phyloP scores from a whole-genome alignment of 2,329 filamentous ascomycete species.

The Colletotrichum simmondsii region DNA sequence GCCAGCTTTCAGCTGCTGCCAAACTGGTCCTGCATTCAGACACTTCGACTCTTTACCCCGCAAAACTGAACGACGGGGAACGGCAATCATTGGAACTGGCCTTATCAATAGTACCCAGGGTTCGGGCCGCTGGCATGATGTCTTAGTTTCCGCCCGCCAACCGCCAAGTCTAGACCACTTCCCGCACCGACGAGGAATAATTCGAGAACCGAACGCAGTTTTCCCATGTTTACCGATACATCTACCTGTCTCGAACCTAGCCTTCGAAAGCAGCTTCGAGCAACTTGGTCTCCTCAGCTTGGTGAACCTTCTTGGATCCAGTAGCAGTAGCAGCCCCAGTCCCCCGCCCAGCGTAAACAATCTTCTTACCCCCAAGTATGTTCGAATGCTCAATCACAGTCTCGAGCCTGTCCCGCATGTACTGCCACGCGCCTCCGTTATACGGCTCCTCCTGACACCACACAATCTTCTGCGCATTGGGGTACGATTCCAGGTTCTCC shows the following conservation, averaged over 20 bases:
- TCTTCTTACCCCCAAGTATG: background rate
- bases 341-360: background rate
- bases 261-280: background rate
- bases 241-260: no score
- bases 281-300: constrained; percentile 3
- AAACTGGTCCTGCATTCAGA: background rate
- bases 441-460: constrained; percentile 42
- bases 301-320: constrained; percentile 11
- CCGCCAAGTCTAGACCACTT: background rate
- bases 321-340: constrained; percentile 13
- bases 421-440: constrained; percentile 41
- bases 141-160: background rate
- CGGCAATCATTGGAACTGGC: background rate
- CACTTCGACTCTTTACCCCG: background rate
- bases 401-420: constrained; percentile 38
- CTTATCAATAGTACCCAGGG: background rate
- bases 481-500: constrained; percentile 37
- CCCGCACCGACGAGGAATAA: no score
- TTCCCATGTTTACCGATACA: no score
- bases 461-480: constrained; percentile 36
- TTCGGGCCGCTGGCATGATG: background rate
- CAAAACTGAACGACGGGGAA: background rate
- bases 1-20: background rate
- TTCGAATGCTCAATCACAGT: constrained; percentile 9
- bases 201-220: no score